A percentile compares a stretch with the other conserved stretches of the same genome.
phyloP scores from a whole-genome alignment of 2,329 filamentous ascomycete genomes.

The Colletotrichum tamarilloi region DNA sequence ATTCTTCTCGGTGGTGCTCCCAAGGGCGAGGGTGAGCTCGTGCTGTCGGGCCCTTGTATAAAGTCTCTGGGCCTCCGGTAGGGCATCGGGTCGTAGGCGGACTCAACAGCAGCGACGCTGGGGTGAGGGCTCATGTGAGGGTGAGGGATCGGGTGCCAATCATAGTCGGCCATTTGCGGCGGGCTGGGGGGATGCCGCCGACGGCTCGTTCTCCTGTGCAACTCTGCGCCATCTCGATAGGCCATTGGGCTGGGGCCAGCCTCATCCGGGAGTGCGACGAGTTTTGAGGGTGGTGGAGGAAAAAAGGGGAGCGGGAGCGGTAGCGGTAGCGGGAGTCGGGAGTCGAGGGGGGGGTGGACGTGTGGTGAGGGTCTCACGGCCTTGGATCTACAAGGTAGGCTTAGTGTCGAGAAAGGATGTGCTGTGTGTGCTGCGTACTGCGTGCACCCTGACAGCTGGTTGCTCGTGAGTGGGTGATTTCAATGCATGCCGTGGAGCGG shows the following conservation, averaged over 20 bases:
- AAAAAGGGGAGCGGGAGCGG: not conserved
- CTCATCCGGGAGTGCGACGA: slow-evolving; percentile 26
- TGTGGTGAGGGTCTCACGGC: not conserved
- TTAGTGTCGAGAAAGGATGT: slow-evolving; percentile 14
- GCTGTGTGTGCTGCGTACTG: too few species aligned
- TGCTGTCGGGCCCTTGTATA: slow-evolving; percentile 46
- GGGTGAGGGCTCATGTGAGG: not conserved
- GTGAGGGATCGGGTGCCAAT: slow-evolving; percentile 41
- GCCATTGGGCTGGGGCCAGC: slow-evolving; percentile 36
- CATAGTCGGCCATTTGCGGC: slow-evolving; percentile 43
- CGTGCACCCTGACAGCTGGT: slow-evolving; percentile 33
- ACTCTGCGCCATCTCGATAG: slow-evolving; percentile 36
- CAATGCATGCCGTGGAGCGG: slow-evolving; percentile 28
- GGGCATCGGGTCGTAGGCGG: slow-evolving; percentile 47
- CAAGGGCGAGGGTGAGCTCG: slow-evolving; percentile 44
- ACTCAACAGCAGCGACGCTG: slow-evolving; percentile 35
- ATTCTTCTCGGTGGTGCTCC: slow-evolving; percentile 36
- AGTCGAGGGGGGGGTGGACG: not conserved
- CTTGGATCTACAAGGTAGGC: not conserved
- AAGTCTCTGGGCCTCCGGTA: slow-evolving; percentile 42
- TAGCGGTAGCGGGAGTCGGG: not conserved
- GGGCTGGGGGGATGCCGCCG: slow-evolving; percentile 30
- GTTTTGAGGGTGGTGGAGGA: not conserved
- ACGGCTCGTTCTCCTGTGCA: slow-evolving; percentile 34
- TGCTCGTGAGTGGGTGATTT: slow-evolving; percentile 31